Evolutionary conservation across 73 alveolate genomes (phyloP).

Genomic region (Uronychia setigera): DNA sequence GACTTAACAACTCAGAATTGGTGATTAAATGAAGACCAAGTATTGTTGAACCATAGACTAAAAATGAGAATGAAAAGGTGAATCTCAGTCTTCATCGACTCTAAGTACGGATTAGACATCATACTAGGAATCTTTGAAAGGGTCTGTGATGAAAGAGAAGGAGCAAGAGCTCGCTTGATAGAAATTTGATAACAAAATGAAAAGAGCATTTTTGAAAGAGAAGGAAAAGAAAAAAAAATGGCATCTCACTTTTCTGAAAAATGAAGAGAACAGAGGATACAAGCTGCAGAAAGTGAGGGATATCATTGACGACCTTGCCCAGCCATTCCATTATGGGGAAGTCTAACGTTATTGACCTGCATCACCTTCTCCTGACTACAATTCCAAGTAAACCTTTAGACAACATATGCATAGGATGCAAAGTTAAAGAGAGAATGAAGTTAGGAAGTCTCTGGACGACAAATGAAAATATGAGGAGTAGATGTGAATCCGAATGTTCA

Average conservation of each 20-base stretch:
- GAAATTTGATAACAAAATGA: background rate
- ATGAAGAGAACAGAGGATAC: background rate
- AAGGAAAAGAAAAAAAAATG: background rate
- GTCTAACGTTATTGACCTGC: background rate
- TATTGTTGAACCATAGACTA: no score
- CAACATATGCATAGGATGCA: background rate
- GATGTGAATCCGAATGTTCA: background rate
- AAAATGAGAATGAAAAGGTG: no score
- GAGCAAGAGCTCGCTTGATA: background rate
- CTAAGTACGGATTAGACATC: background rate
- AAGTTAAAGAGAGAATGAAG: background rate
- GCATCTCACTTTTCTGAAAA: background rate
- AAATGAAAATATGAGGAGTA: background rate
- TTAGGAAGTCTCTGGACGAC: background rate
- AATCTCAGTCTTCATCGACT: background rate
- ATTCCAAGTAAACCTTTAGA: background rate
- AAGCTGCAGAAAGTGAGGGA: background rate
- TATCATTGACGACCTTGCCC: background rate
- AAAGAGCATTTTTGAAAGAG: background rate
- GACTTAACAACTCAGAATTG: no score
- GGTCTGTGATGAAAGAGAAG: background rate
- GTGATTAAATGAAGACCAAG: no score
- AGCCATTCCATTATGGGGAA: background rate
- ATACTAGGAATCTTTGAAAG: background rate
- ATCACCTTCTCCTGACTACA: background rate